Base-by-base conservation (phyloP, 2,329 filamentous ascomycete species). In the Ceratocystis alfenasii region DNA sequence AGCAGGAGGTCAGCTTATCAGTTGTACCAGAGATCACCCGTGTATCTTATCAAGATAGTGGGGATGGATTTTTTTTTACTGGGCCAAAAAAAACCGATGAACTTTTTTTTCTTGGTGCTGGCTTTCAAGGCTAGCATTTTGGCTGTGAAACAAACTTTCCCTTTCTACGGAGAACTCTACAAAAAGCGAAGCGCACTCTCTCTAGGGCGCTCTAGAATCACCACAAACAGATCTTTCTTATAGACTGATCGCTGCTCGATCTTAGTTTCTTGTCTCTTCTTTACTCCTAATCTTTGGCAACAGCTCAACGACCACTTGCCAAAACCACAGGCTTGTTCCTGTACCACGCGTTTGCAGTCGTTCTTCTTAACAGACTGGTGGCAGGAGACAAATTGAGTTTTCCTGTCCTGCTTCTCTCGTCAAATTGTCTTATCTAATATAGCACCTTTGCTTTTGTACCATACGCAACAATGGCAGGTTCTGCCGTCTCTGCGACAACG, bases 21-120 rank as follows among this genome's bases (percentile, higher is more conserved):
- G 25, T 63, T 67, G 5, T 53, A 30, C 66, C 66, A 60, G 15
- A 5, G 50, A 59, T 67, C 25, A 60, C 17, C 63, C 66, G 46
- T 15, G 36, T 67, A 67, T 67, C 66, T 67, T 67, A 67, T 67
- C 66, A 64, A 50, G 62, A 66, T 68, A 64, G 61, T 68, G 67
- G 64, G 64, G 62, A 66, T 36, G 28, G 15, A 61, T 68, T 67
- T 68, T 68, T 67, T 68, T 68, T 65, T 67, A 62, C 67, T 64
- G 36, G 62, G 36, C 53, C 62, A 64, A 48, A 64, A 64, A 64
- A 57, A 53, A 12, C 8, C 22, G 28, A 50, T 41, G 63, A 67
- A 67, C 66, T 63, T 67, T 67, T 67, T 65, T 55, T 48, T 63
- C 48, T 33, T 46, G 55, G 22, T 60, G 65, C 36, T 4, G 62